Evolutionary conservation across 352 stramenopile genomes (phyloP).

Genomic region (Thraustochytrium sp.): DNA sequence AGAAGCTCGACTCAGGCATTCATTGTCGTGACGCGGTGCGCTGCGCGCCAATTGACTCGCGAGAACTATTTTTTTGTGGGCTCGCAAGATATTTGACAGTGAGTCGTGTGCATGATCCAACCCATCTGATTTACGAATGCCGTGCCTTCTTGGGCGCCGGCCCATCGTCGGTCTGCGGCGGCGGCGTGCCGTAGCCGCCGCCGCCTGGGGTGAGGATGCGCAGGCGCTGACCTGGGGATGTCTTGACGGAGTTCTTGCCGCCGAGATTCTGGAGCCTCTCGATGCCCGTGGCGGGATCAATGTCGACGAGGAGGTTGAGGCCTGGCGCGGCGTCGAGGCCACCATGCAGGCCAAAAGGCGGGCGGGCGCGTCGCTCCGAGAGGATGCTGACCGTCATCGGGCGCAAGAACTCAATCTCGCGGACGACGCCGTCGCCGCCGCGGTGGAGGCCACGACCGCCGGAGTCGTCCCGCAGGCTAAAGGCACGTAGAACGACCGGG

Average conservation of each 20-base stretch:
- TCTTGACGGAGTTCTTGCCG: constrained; percentile 88
- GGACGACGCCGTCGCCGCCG: constrained; percentile 90
- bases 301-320: constrained; percentile 80
- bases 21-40: no score
- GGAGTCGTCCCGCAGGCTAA: constrained; percentile 72
- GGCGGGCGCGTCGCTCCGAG: constrained; percentile 87
- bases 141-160: not conserved
- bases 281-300: constrained; percentile 43
- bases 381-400: constrained; percentile 93
- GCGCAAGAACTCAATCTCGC: constrained; percentile 88
- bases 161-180: not conserved
- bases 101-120: no score
- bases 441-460: constrained; percentile 78
- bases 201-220: constrained; percentile 91
- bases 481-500: constrained; percentile 74
- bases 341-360: constrained; percentile 87
- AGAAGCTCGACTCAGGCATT: no score
- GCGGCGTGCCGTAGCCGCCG: constrained; percentile 75
- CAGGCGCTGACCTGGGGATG: constrained; percentile 83
- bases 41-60: no score
- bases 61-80: no score
- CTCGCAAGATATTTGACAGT: no score
- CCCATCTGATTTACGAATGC: not conserved
- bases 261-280: constrained; percentile 68
- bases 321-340: constrained; percentile 78